Evolutionary conservation across 106 monocot species (phyloP), one percentile per base, ranked within the genome.

Genomic region (Dioscorea zingiberensis): DNA sequence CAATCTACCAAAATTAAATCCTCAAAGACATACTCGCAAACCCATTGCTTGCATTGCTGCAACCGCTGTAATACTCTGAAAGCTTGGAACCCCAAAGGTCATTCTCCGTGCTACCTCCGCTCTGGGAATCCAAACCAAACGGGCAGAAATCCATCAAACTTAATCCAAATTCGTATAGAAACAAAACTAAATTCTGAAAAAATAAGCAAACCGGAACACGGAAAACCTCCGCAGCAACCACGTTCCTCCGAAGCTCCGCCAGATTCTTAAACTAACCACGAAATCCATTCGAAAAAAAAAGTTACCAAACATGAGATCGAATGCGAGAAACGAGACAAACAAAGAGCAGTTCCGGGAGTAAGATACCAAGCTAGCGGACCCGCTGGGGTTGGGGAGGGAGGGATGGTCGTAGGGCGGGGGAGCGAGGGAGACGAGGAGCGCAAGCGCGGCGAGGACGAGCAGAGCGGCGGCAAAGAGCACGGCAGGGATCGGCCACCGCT

Each of bases 41-140:
- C 24, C 64, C 77, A 13, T 21, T 64, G 14, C 60, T 77, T n/a
- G 89, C 73, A 66, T 77, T 83, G 83, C 89, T 85, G 84, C 89
- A 90, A 26, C 89, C 85, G 26, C 66, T 70, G 68, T 63, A 90
- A 28, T 77, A 26, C 24, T 77, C 71, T 13, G 89, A 26, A 25
- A 53, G 22, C 71, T 77, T 72, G 27, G 85, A 90, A 19, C 45
- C 74, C 89, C 89, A 90, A 1, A 90, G 76, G 38, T 77, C 77
- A 2, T 59, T 10, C 22, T 15, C 67, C 22, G 56, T 54, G 27
- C 59, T 72, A 25, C 73, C 69, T 26, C 76, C 70, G 16, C 64
- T 76, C 89, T 85, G 47, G 10, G 44, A 27, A 23, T 8, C 61
- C 46, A 53, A 56, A 48, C 2, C 3, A 46, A 16, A 1, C 47